Conservation (phyloP, 371 early-diverging fungal species). For the Encephalitozoon hellem region DNA sequence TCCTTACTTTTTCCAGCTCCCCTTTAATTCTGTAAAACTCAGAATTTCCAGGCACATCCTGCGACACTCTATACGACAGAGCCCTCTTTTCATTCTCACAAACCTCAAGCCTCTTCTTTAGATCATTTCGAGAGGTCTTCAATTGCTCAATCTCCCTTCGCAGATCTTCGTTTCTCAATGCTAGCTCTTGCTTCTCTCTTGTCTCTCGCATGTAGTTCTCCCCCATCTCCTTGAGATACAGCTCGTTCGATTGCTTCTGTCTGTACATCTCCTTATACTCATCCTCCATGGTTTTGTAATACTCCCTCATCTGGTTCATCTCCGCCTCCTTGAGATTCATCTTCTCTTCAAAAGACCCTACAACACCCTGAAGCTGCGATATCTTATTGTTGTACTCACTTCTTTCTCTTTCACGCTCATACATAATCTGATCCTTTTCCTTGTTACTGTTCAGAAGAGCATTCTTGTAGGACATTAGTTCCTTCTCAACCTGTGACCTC, state of each 20-base stretch:
- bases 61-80: conserved; percentile 10
- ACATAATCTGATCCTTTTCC: background rate
- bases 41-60: background rate
- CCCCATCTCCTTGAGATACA: background rate
- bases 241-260: background rate
- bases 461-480: conserved; percentile 1
- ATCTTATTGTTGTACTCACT: background rate
- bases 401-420: conserved; percentile 7
- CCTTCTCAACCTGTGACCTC: background rate
- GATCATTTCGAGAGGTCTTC: background rate
- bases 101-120: conserved; percentile 23
- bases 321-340: background rate
- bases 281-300: background rate
- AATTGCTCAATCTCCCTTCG: background rate
- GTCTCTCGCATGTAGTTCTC: conserved; percentile 6
- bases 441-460: background rate
- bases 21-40: background rate
- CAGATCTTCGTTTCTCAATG: background rate
- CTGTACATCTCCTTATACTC: conserved; percentile 2
- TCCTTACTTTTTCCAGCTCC: background rate
- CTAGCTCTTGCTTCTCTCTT: background rate
- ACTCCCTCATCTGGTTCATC: conserved; percentile 11
- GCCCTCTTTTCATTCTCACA: conserved; percentile 34
- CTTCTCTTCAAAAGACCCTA: background rate
- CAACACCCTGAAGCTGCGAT: background rate